Conservation (phyloP, 208 protist genomes). For the Crithidia bombi region DNA sequence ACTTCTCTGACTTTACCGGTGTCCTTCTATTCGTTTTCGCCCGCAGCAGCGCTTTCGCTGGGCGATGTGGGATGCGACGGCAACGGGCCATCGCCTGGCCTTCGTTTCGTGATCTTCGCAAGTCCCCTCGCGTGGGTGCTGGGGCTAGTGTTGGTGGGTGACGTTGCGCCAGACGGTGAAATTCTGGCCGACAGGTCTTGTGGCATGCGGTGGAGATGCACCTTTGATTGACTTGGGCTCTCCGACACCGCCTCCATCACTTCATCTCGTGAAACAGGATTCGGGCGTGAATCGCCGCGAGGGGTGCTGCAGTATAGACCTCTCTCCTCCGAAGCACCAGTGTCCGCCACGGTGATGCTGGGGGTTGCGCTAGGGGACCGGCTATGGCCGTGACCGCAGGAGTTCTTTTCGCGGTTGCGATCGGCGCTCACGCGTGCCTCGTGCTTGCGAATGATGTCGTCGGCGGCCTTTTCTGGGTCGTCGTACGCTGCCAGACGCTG, state of each 20-base stretch:
- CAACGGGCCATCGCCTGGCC: neutral
- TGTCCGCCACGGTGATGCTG: constrained; percentile 17
- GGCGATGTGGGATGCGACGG: neutral
- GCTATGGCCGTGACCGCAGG: neutral
- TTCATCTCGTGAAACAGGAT: neutral
- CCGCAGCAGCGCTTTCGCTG: neutral
- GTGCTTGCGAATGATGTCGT: constrained; percentile 47
- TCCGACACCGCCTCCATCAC: neutral
- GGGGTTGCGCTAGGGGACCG: constrained; percentile 24
- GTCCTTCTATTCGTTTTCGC: neutral
- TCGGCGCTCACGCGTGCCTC: constrained; percentile 2
- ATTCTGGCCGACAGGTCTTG: neutral
- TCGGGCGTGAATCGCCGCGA: neutral
- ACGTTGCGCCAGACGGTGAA: neutral
- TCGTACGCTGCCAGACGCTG: constrained; percentile 33
- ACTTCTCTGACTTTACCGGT: too few species aligned
- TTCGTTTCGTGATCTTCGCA: constrained; percentile 11
- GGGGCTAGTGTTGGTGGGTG: neutral
- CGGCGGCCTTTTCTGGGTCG: constrained; percentile 55
- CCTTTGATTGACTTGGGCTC: constrained; percentile 4
- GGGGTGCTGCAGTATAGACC: neutral
- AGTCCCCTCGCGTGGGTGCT: neutral
- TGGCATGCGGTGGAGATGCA: constrained; percentile 6
- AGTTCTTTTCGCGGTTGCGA: neutral
- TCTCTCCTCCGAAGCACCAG: constrained; percentile 19